These are phyloP conservation scores for Epithemia pelagica DNA, from an alignment of 108 stramenopile species.

Conservation along the genomic window DNA sequence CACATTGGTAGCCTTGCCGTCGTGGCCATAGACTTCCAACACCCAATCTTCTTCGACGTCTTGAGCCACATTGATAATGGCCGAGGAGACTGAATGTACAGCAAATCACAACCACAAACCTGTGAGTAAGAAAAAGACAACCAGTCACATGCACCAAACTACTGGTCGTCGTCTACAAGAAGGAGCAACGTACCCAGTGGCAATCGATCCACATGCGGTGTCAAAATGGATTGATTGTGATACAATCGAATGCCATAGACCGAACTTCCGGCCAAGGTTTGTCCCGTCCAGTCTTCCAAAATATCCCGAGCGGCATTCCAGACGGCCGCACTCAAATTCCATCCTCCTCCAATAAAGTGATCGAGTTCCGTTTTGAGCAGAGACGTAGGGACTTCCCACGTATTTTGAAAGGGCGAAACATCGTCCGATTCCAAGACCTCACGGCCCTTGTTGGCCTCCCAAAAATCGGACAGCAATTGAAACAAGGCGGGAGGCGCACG, in stretches of 20 bases:
- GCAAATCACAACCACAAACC: not conserved
- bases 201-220: slow-evolving; percentile 83
- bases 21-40: slow-evolving; percentile 84
- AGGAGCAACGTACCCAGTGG: slow-evolving; percentile 39
- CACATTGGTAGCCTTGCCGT: slow-evolving; percentile 80
- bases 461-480: slow-evolving; percentile 42
- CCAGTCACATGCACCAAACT: not conserved
- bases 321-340: slow-evolving; percentile 19
- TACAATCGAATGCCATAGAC: slow-evolving; percentile 90
- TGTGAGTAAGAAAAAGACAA: not conserved
- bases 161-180: too few species aligned
- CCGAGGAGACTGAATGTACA: slow-evolving; percentile 15
- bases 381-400: slow-evolving; percentile 39
- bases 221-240: slow-evolving; percentile 56
- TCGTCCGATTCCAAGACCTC: slow-evolving; percentile 23
- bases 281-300: slow-evolving; percentile 87
- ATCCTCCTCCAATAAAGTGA: slow-evolving; percentile 23
- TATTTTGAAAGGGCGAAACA: slow-evolving; percentile 49
- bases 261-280: slow-evolving; percentile 53
- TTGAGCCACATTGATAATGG: slow-evolving; percentile 79
- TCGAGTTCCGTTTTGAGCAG: slow-evolving; percentile 27
- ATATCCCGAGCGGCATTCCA: slow-evolving; percentile 53
- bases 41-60: slow-evolving; percentile 92
- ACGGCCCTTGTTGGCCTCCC: slow-evolving; percentile 36
- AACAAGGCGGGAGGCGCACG: slow-evolving; percentile 46